Percentiles rank a stretch among this genome's conserved stretches.
These are phyloP conservation scores for Salicornia ramosissima DNA, from an alignment of 148 eudicot genomes.

Conservation along the genomic window DNA sequence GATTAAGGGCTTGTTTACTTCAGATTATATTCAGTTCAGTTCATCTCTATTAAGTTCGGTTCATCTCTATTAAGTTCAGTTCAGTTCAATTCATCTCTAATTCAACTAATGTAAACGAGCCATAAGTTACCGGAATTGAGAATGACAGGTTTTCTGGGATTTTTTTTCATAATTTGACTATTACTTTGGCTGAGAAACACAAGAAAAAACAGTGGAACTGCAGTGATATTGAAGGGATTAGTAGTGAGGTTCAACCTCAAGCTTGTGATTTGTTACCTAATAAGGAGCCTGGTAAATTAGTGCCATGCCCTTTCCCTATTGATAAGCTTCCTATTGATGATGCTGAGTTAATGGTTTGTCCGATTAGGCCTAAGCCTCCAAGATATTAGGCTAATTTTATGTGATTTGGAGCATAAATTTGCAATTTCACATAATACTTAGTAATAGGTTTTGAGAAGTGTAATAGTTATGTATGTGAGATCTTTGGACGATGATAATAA, in stretches of 20 bases:
- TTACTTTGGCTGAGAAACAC: constrained; percentile 41
- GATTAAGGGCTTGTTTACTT: constrained; percentile 65
- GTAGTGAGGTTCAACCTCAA: constrained; percentile 60
- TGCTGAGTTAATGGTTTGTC: constrained; percentile 47
- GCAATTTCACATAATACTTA: too few species aligned
- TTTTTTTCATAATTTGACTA: constrained; percentile 75
- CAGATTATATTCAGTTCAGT: too few species aligned
- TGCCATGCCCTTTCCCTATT: constrained; percentile 55
- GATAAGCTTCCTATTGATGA: constrained; percentile 59
- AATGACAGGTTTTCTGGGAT: constrained; percentile 71
- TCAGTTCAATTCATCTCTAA: too few species aligned
- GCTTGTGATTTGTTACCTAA: constrained; percentile 63
- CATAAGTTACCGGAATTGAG: constrained; percentile 64
- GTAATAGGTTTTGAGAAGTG: too few species aligned
- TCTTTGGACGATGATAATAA: too few species aligned
- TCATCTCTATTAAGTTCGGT: too few species aligned
- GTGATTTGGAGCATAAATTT: background rate
- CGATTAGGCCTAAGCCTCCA: constrained; percentile 25
- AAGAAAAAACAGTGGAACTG: constrained; percentile 83
- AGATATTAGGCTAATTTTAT: background rate
- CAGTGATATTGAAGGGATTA: constrained; percentile 51
- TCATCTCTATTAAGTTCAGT: too few species aligned
- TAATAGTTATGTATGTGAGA: too few species aligned
- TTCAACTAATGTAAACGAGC: constrained; percentile 71
- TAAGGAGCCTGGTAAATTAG: constrained; percentile 30